Percentiles rank a stretch among this genome's conserved stretches.
Evolutionary conservation across 2,329 filamentous ascomycete species (phyloP).

Genomic region (Microdochium bolleyi): DNA sequence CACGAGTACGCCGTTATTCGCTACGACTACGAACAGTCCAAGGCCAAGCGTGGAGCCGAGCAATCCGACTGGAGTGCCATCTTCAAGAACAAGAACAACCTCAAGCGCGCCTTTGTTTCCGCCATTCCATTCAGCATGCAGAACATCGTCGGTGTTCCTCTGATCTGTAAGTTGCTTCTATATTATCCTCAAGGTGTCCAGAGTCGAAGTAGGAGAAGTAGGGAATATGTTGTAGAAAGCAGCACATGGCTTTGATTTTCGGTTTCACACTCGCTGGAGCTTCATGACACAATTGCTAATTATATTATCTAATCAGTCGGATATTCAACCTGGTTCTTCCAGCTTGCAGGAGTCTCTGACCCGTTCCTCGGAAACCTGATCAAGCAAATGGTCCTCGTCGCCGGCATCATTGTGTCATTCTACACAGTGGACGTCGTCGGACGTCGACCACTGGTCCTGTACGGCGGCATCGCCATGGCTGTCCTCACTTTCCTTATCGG

Average conservation of each 20-base stretch:
- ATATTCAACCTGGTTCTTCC: constrained; percentile 15
- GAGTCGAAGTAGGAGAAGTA: too few species aligned
- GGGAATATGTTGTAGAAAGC: too few species aligned
- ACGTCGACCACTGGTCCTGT: background rate
- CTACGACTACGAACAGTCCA: constrained; percentile 7
- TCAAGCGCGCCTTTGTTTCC: constrained; percentile 11
- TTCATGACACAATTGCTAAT: too few species aligned
- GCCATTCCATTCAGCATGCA: constrained; percentile 12
- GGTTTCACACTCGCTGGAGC: too few species aligned
- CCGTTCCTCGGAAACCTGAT: constrained; percentile 13
- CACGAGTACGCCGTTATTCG: constrained; percentile 11
- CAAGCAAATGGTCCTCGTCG: constrained; percentile 4
- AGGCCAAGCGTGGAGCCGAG: background rate
- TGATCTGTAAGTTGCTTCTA: constrained; percentile 7
- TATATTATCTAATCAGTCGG: constrained; percentile 1
- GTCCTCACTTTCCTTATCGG: constrained; percentile 2
- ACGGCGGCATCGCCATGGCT: constrained; percentile 1
- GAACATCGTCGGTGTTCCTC: constrained; percentile 11
- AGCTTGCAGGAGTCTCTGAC: constrained; percentile 10
- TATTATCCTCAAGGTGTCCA: too few species aligned
- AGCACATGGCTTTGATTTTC: too few species aligned
- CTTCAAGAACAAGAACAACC: constrained; percentile 5
- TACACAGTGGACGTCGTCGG: constrained; percentile 10
- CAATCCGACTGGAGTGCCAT: constrained; percentile 3
- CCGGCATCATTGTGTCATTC: constrained; percentile 8